These are phyloP conservation scores for Gnaphalium uliginosum DNA, from an alignment of 129 eudicot species.

Conservation along the genomic window DNA sequence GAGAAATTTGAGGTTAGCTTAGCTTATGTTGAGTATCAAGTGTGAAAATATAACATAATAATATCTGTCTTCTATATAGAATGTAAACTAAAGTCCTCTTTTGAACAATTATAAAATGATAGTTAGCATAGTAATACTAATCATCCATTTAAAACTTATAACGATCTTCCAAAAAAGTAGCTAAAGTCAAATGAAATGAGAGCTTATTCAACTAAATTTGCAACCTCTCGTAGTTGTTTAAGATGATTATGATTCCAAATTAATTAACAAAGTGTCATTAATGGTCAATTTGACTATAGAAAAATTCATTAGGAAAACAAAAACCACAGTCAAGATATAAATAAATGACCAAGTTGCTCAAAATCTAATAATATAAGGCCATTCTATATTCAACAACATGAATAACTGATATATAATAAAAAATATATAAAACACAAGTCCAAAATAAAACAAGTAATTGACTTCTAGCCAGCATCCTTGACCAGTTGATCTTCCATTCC, in stretches of 20 bases:
- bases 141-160: not conserved
- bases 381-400: conserved; percentile 12
- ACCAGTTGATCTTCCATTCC: not conserved
- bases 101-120: not conserved
- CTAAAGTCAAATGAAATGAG: not conserved
- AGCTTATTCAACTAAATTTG: not conserved
- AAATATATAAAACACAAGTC: not conserved
- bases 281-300: not conserved
- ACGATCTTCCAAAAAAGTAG: not conserved
- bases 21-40: not conserved
- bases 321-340: not conserved
- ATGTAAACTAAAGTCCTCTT: not conserved
- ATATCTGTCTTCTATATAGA: not conserved
- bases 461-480: not conserved
- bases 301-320: not conserved
- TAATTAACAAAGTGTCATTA: not conserved
- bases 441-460: not conserved
- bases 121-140: not conserved
- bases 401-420: not conserved
- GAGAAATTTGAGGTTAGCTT: not conserved
- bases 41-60: not conserved
- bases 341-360: not conserved
- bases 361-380: not conserved
- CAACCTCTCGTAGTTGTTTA: conserved; percentile 1
- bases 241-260: not conserved